phyloP scores from a whole-genome alignment of 2,329 filamentous ascomycete genomes.

The Colletotrichum aenigma region DNA sequence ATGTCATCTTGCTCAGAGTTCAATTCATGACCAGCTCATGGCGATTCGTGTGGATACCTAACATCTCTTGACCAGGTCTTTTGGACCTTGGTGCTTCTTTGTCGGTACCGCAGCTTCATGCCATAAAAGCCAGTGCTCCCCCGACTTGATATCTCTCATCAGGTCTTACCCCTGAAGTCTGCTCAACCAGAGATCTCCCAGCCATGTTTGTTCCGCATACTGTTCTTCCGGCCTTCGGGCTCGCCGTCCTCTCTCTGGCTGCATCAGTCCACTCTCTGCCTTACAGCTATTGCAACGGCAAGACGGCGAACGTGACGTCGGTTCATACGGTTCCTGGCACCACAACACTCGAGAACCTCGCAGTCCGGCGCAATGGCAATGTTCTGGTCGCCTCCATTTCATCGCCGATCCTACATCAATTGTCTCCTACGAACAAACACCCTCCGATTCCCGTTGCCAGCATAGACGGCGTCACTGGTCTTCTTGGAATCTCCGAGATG shows the following conservation, averaged over 20 bases:
- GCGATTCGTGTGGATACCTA: not conserved
- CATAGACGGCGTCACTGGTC: not conserved
- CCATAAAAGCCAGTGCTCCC: not conserved
- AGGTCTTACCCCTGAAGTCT: not conserved
- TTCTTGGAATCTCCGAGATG: conserved; percentile 23
- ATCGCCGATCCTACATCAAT: conserved; percentile 18
- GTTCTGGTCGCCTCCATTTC: conserved; percentile 20
- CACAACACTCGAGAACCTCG: conserved; percentile 25
- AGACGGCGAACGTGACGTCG: not conserved
- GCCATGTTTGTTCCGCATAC: not conserved
- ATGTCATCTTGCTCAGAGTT: not conserved
- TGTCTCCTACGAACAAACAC: not conserved
- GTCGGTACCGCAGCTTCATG: not conserved
- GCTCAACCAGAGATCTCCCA: not conserved
- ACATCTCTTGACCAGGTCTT: not conserved
- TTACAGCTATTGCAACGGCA: not conserved
- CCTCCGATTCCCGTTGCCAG: conserved; percentile 16
- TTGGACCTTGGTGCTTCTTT: not conserved
- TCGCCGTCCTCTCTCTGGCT: not conserved
- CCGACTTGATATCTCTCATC: not conserved
- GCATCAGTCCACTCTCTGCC: not conserved
- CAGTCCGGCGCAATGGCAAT: conserved; percentile 22
- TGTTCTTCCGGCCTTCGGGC: not conserved
- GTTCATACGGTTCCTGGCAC: not conserved
- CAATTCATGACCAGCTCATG: not conserved